Base-by-base conservation (phyloP, 345 rosid genomes). In the Combretum micranthum region DNA sequence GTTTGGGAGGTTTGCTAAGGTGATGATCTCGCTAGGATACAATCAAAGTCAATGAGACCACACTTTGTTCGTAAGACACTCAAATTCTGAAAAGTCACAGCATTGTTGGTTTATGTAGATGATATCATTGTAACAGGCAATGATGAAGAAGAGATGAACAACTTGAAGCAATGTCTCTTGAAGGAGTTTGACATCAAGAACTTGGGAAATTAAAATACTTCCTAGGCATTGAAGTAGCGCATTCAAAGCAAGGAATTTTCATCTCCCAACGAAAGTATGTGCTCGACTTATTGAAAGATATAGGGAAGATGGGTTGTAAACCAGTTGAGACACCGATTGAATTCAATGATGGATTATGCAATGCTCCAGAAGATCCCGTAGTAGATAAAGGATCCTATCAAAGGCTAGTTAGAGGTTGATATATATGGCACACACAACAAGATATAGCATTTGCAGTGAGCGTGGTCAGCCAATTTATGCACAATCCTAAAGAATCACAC, bases 161-260 rank as follows among this genome's bases (percentile, higher is more conserved):
- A 15, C 17, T 20, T 59, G 10, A 19, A 47, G 18, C 2, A 21
- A 15, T 16, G 42, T 47, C 20, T 32, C 13, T 15, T 22, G 15
- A 6, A 20, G 4, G 42, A 16, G 15, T 59, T 59, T 10, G 5
- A 48, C 16, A 26, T 59, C 20, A 47, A 49, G 42, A 26, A 48
- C 20, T 58, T 47, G 2, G 63, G 54, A 19, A 26, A 22, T 20
- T 58, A 18, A 47, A n/a, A 26, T 25, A 47, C 13, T 59, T 48
- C 19, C 53, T 59, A 7, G 46, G 53, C 18, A 17, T 9, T 12
- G 63, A 59, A 18, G 45, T 59, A 16, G 20, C 37, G 23, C 44
- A 14, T 0, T 9, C 2, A 0, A 11, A 14, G 12, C 9, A 16
- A 8, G 46, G 6, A 3, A 11, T 47, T 12, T 12, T 47, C 0